Percentiles rank a stretch among this genome's conserved stretches.
These are phyloP conservation scores for Plasmodium reichenowi DNA, from an alignment of 169 alveolate genomes.

Conservation along the genomic window DNA sequence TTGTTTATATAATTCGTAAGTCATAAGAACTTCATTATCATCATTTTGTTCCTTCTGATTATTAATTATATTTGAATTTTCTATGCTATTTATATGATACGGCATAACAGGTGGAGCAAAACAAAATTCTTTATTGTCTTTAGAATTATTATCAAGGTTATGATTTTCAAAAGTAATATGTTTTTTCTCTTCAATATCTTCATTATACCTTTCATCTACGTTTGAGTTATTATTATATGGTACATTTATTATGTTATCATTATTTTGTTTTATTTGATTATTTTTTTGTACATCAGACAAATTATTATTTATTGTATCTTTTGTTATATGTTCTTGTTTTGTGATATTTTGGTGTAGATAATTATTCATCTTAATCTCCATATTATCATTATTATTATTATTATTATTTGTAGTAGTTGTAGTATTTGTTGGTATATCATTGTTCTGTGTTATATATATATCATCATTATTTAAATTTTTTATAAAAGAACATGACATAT, in stretches of 20 bases:
- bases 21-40: constrained; percentile 23
- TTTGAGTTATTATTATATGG: not conserved
- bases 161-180: not conserved
- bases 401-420: not conserved
- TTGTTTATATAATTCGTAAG: constrained; percentile 63
- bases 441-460: not conserved
- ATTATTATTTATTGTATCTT: too few relatives aligned
- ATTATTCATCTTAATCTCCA: not conserved
- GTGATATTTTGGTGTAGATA: not conserved
- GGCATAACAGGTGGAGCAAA: too few relatives aligned
- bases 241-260: too few relatives aligned
- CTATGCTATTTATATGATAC: not conserved
- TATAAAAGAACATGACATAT: constrained; percentile 34
- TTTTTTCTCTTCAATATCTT: not conserved
- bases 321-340: too few relatives aligned
- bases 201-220: not conserved
- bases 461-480: constrained; percentile 28
- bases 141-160: not conserved
- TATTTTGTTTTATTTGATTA: too few relatives aligned
- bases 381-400: not conserved
- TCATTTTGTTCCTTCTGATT: not conserved
- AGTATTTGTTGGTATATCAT: not conserved
- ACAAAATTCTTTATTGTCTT: not conserved
- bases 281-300: too few relatives aligned
- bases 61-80: not conserved